Percentiles rank a stretch among this genome's conserved stretches.
Conservation (phyloP, 345 rosid genomes). For the Lepidium aucheri region DNA sequence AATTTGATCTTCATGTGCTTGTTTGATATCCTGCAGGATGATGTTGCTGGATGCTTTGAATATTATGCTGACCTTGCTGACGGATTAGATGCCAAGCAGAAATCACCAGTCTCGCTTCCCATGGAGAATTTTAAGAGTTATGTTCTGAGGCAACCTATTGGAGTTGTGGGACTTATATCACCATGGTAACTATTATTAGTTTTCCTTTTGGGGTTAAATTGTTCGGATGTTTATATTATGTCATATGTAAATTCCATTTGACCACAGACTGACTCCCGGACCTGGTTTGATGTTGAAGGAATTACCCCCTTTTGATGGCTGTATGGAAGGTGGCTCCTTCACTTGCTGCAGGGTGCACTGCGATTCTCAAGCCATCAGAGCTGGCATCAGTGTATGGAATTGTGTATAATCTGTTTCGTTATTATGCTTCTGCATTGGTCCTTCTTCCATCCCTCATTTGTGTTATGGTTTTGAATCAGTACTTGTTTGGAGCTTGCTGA, state of each 20-base stretch:
- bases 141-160: constrained; percentile 80
- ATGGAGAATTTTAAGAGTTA: constrained; percentile 61
- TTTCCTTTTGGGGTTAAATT: neutral
- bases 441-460: neutral
- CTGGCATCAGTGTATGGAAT: constrained; percentile 62
- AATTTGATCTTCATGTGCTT: constrained; percentile 7
- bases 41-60: constrained; percentile 91
- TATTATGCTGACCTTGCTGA: constrained; percentile 94
- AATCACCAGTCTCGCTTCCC: constrained; percentile 73
- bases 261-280: neutral
- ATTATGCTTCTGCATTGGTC: neutral
- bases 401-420: neutral
- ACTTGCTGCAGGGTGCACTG: constrained; percentile 91
- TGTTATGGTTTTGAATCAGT: constrained; percentile 32
- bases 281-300: constrained; percentile 54
- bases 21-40: constrained; percentile 53
- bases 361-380: constrained; percentile 87
- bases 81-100: constrained; percentile 83
- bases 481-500: constrained; percentile 98
- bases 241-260: neutral
- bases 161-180: constrained; percentile 88
- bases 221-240: neutral
- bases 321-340: constrained; percentile 98
- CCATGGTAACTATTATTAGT: constrained; percentile 46
- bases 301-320: constrained; percentile 89